Base-by-base conservation (phyloP, 768 basidiomycete species). In the Myochromella boudieri region DNA sequence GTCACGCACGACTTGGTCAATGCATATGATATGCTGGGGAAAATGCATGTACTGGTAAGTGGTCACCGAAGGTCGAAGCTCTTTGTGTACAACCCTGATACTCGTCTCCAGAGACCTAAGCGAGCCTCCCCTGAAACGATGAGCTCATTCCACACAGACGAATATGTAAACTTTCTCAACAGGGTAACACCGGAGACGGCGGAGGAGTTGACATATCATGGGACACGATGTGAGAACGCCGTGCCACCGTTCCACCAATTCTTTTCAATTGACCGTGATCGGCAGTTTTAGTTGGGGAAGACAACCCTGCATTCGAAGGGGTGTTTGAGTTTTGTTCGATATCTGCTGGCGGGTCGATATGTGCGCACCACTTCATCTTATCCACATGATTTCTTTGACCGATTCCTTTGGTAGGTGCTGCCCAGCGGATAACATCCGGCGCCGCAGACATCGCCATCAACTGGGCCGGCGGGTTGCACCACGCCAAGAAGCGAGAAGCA, bases 401-500 rank as follows among this genome's bases (percentile, higher is more conserved):
- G 6, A 44, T 24, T 15, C 20, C 28, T 12, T n/a, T 24, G 14
- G 11, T 46, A 92, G 91, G 80, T 56, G 93, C 88, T n/a, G 91
- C 95, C 0, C 80, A 90, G 53, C 75, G 86, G 22, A 76, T 98
- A 51, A 76, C 87, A 39, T 79, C 81, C 5, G 94, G 94, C 4
- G 76, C 86, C 1, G 77, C 93, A 57, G 95, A 98, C 68, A 97
- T 98, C 41, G 85, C 86, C 2, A 91, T 97, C 54, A 97, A 97
- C 69, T 97, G 95, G 97, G 92, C 97, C 1, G 97, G 97, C 6
- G 97, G 97, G 1, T 77, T 99, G 4, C 97, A 99, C 68, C 97
- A 99, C 65, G 97, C 97, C n/a, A 99, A 99, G 72, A 98, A 97
- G 64, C 82, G 90, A 49, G 97, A 97, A 70, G 97, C 95, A 0